Conservation (phyloP, 257 asterid species). For the Scutellaria galericulata region DNA sequence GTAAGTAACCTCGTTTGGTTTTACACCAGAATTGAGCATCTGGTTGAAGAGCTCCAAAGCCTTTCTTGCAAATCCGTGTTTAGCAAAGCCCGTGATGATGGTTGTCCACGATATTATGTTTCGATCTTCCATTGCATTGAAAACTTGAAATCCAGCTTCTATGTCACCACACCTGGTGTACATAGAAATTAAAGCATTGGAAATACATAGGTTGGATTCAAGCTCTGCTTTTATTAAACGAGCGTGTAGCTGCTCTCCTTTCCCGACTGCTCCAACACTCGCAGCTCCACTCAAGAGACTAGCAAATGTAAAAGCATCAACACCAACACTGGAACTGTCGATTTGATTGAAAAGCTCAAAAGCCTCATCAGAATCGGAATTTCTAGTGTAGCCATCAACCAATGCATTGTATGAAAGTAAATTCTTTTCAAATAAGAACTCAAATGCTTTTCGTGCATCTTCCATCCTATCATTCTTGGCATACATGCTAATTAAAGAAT, state of each 20-base stretch:
- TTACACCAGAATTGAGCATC: constrained; percentile 63
- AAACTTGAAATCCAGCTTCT: constrained; percentile 73
- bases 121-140: constrained; percentile 53
- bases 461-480: constrained; percentile 73
- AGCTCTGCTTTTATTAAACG: constrained; percentile 75
- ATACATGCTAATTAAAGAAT: constrained; percentile 83
- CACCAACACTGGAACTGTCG: constrained; percentile 46
- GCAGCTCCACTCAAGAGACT: constrained; percentile 97
- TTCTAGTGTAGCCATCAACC: constrained; percentile 65
- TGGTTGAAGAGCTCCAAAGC: constrained; percentile 62
- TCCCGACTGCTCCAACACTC: constrained; percentile 84
- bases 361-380: constrained; percentile 53
- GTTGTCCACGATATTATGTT: constrained; percentile 90
- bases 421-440: constrained; percentile 76
- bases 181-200: constrained; percentile 89
- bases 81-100: constrained; percentile 85
- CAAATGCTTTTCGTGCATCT: constrained; percentile 82
- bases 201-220: constrained; percentile 53
- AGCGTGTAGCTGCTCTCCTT: constrained; percentile 90
- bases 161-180: constrained; percentile 87
- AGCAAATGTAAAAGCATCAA: constrained; percentile 87
- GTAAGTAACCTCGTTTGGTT: constrained; percentile 91
- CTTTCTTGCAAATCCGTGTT: constrained; percentile 71
- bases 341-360: constrained; percentile 59
- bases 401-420: constrained; percentile 73